Base-by-base conservation (phyloP, 164 flowering plant genomes). In the Houttuynia cordata region DNA sequence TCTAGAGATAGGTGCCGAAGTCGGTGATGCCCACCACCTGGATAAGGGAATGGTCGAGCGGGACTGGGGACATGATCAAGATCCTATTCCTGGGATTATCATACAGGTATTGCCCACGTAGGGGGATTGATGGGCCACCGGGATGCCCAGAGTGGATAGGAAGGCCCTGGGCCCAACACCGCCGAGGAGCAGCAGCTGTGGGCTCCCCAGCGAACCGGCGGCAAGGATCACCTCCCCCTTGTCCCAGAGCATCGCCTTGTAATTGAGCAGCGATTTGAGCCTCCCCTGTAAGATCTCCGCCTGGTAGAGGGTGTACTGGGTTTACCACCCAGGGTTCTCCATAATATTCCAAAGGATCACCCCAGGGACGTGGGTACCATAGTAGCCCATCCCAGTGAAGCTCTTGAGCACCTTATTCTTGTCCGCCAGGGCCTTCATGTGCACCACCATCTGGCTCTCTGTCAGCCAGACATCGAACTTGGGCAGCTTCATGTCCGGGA, bases 291-390 rank as follows among this genome's bases (percentile, higher is more conserved):
- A 67, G 51, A 94, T 85, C 84, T 94, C 99, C 39, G 99, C 99
- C 64, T 94, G 99, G 69, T 94, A 94, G 0, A 96, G 99, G 1
- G 99, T 94, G 70, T 94, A 94, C 69, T 94, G 99, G 18, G 99
- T 94, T 51, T 91, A 94, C 99, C 97, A 94, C 52, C 81, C 97
- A 0, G 99, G 99, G 66, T 94, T 94, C 70, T 94, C 99, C 92
- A 91, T 76, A 18, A 94, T 80, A 59, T 94, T 94, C 65, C 99
- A 75, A 75, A 91, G 68, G 56, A 94, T 87, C 45, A 91, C 97
- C 23, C 81, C 76, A 0, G 99, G 99, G 15, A 88, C 99, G 57
- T 39, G 70, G 4, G 99, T 94, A 61, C 84, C 79, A 62, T 94
- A 88, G 66, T 94, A 94, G 0, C 99, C 99, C 99, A 94, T 94